These are phyloP conservation scores for Backusella mclennaniae DNA, from an alignment of 192 early-diverging fungal species.

Conservation along the genomic window DNA sequence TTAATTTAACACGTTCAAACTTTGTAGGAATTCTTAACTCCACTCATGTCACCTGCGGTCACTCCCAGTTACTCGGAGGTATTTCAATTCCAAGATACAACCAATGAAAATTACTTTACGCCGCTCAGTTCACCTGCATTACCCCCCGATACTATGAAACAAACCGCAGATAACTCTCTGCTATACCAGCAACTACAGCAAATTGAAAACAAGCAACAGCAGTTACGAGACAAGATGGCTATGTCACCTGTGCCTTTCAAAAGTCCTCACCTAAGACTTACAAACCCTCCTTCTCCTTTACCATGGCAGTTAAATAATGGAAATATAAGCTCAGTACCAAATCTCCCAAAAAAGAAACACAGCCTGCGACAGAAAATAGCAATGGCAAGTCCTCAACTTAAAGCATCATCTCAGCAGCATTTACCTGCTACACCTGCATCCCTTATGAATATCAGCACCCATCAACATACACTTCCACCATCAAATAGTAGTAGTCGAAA, in stretches of 20 bases:
- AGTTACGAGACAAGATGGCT: neutral
- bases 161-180: neutral
- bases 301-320: slow-evolving; percentile 5
- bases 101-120: slow-evolving; percentile 42
- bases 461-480: neutral
- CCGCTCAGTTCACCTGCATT: slow-evolving; percentile 63
- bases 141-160: slow-evolving; percentile 29
- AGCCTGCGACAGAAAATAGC: slow-evolving; percentile 19
- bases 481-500: neutral
- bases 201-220: neutral
- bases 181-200: slow-evolving; percentile 25
- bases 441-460: slow-evolving; percentile 54
- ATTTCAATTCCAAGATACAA: neutral
- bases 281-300: neutral
- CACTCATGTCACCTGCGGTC: slow-evolving; percentile 64
- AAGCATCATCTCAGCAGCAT: slow-evolving; percentile 2
- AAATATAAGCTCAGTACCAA: neutral
- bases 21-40: slow-evolving; percentile 43
- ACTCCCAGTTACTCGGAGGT: slow-evolving; percentile 46
- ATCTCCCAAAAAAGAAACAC: neutral
- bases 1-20: neutral
- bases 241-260: slow-evolving; percentile 3
- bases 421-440: slow-evolving; percentile 65
- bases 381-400: slow-evolving; percentile 15
- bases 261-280: neutral